Conservation (phyloP, 164 flowering plant species). For the Tetracentron sinense region DNA sequence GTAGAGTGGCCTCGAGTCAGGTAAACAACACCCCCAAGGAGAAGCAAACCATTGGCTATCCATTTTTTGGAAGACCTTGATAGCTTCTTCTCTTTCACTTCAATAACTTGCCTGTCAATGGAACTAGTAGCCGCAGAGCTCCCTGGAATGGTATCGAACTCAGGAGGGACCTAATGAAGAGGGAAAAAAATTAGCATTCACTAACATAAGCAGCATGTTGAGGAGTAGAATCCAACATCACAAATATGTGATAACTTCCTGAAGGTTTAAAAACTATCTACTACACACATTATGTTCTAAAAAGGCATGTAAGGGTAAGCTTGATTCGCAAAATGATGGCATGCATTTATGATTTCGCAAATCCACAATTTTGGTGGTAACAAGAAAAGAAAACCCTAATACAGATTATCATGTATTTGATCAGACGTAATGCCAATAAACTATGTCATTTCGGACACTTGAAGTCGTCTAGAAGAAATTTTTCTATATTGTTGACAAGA, state of each 20-base stretch:
- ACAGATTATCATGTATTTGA: too few species aligned
- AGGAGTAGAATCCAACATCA: neutral
- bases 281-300: too few species aligned
- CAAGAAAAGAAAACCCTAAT: too few species aligned
- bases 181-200: neutral
- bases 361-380: too few species aligned
- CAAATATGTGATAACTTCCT: neutral
- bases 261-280: too few species aligned
- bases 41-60: constrained; percentile 62
- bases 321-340: too few species aligned
- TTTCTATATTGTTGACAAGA: too few species aligned
- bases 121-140: constrained; percentile 10
- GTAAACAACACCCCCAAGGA: constrained; percentile 68
- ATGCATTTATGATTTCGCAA: too few species aligned
- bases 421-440: too few species aligned
- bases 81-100: constrained; percentile 24
- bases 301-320: too few species aligned
- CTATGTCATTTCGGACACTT: too few species aligned
- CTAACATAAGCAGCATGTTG: neutral
- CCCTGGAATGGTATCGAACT: constrained; percentile 25
- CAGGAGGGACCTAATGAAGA: constrained; percentile 52
- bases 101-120: constrained; percentile 5
- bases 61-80: constrained; percentile 51
- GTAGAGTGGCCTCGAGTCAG: constrained; percentile 59
- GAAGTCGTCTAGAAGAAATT: too few species aligned